Evolutionary conservation across 768 basidiomycete species (phyloP), one percentile per base, ranked within the genome.

Genomic region (Lactarius trivialis): DNA sequence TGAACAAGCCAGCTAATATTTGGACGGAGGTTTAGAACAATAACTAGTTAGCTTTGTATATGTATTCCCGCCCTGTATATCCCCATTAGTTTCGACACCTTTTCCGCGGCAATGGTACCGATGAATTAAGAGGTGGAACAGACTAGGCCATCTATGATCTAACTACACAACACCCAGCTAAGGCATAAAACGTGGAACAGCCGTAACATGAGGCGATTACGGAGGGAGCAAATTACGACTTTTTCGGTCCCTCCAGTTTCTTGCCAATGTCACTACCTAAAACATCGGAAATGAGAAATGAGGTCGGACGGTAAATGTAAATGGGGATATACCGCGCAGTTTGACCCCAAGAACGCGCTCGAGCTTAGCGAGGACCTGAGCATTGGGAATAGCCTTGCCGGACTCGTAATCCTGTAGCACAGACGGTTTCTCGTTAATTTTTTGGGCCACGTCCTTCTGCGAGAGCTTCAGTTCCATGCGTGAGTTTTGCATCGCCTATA

Each of bases 381-480:
- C 76, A 70, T 88, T 93, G 33, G 94, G 94, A 41, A 92, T 82
- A 34, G 93, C 94, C 74, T 84, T 88, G 60, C 91, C 86, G 4
- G 88, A 81, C 74, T 97, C 94, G 72, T 96, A 93, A 68, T 94
- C 93, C 73, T 92, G 89, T 37, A 93, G 76, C 55, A 93, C 78
- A 53, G 88, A 88, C 33, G 89, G 91, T 74, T 94, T 95, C 77
- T 94, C 93, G 73, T 97, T 98, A 70, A 94, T 84, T 78, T 91
- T 92, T 71, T 88, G 86, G 12, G 94, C 95, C 41, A 96, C 77
- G 54, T 96, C 93, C 76, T 95, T 96, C 75, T 98, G 95, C 11
- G 93, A 87, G 56, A 94, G 71, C 68, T 87, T 81, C 72, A 86
- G 81, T 28, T 86, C 92, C 77, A 81, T 77, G 60, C 95, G 89